Evolutionary conservation across 2,329 filamentous ascomycete species (phyloP).

Genomic region (Fusarium redolens): DNA sequence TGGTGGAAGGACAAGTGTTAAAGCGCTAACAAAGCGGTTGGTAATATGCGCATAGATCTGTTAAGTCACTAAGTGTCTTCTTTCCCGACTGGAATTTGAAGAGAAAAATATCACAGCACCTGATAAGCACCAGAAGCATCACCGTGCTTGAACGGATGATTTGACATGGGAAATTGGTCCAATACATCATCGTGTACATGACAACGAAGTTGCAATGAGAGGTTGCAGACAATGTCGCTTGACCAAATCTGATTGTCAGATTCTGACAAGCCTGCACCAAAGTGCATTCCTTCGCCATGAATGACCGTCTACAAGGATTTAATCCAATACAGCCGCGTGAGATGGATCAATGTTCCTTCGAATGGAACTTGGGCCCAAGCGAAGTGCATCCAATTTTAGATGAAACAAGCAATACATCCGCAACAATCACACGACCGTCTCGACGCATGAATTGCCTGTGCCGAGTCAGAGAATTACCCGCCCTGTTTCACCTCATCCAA

Average conservation of each 20-base stretch:
- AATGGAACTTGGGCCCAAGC: background rate
- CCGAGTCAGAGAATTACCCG: background rate
- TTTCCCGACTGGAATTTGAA: accelerated
- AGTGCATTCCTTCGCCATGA: background rate
- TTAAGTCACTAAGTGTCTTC: background rate
- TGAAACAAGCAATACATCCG: constrained; percentile 8
- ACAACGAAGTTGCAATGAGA: background rate
- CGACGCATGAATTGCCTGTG: background rate
- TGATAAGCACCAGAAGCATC: accelerated
- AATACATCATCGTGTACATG: accelerated
- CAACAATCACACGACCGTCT: background rate
- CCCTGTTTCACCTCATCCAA: background rate
- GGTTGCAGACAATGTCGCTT: background rate
- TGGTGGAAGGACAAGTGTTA: background rate
- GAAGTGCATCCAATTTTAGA: background rate
- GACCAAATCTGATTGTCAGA: background rate
- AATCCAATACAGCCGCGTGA: background rate
- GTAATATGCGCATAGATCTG: accelerated
- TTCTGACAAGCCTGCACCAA: background rate
- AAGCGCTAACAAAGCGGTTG: background rate
- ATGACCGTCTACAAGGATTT: too few relatives aligned
- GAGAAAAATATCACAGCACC: too few relatives aligned
- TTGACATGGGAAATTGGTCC: accelerated
- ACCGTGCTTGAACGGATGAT: accelerated
- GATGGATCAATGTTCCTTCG: background rate